Conservation (phyloP, 2,329 filamentous ascomycete genomes). For the Hymenoscyphus occultus region DNA sequence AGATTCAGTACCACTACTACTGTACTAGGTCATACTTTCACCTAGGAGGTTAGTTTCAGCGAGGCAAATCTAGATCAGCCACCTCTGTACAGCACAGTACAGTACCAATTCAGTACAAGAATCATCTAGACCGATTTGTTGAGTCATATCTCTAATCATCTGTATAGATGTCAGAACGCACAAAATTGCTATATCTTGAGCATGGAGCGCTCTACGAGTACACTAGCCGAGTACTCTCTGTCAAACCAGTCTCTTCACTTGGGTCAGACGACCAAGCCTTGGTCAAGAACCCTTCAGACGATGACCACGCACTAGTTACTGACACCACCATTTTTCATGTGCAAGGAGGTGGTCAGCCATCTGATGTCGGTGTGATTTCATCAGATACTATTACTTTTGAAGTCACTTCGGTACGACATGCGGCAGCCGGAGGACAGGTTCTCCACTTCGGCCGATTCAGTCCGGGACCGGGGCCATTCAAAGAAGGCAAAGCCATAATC, state of each 20-base stretch:
- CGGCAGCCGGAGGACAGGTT: slow-evolving; percentile 50
- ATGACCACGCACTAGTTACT: slow-evolving; percentile 57
- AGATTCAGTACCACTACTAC: neutral
- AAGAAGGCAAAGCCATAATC: slow-evolving; percentile 43
- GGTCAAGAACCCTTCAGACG: slow-evolving; percentile 53
- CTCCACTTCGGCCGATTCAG: slow-evolving; percentile 64
- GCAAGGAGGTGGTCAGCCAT: slow-evolving; percentile 72
- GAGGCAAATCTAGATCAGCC: neutral
- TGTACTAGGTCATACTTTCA: no score
- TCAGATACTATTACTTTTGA: slow-evolving; percentile 40
- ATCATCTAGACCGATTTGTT: neutral
- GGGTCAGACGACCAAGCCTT: slow-evolving; percentile 39
- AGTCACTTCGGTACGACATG: slow-evolving; percentile 57
- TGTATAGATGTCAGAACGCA: slow-evolving; percentile 7
- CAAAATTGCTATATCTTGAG: slow-evolving; percentile 7
- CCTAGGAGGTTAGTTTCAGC: no score
- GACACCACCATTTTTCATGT: slow-evolving; percentile 71
- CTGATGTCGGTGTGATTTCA: slow-evolving; percentile 59
- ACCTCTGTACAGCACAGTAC: neutral
- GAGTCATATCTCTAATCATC: neutral
- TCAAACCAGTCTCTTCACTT: slow-evolving; percentile 23
- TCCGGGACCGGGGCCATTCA: slow-evolving; percentile 36
- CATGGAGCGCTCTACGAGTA: slow-evolving; percentile 17
- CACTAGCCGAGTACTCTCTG: slow-evolving; percentile 19
- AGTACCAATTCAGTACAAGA: neutral